Percentiles rank a stretch among this genome's conserved stretches.
phyloP scores from a whole-genome alignment of 2,329 filamentous ascomycete genomes.

The Ophiosphaerella narmari region DNA sequence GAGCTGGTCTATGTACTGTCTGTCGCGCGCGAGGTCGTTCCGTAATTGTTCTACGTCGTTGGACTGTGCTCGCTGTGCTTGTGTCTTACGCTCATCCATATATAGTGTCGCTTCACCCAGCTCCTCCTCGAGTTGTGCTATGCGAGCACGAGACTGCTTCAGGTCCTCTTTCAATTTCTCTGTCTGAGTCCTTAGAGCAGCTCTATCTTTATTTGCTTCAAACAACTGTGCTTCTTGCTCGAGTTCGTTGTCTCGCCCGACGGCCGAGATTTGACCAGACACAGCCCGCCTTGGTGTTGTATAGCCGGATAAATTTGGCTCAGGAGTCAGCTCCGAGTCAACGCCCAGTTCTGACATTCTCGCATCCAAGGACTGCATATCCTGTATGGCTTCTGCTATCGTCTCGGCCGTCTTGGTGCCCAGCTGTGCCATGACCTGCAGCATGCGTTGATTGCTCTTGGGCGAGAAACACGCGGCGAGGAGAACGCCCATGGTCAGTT shows the following conservation, averaged over 20 bases:
- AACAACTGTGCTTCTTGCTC: conserved; percentile 57
- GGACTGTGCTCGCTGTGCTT: conserved; percentile 44
- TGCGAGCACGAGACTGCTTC: conserved; percentile 47
- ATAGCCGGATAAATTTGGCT: conserved; percentile 38
- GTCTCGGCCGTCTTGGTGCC: conserved; percentile 43
- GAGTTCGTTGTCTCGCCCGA: conserved; percentile 51
- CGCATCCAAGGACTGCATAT: conserved; percentile 44
- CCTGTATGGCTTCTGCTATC: conserved; percentile 48
- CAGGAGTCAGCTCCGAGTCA: conserved; percentile 41
- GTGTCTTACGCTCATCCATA: conserved; percentile 48
- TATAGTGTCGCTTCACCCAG: conserved; percentile 54
- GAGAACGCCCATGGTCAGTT: conserved; percentile 55
- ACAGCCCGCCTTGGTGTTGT: conserved; percentile 39
- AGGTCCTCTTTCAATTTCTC: conserved; percentile 49
- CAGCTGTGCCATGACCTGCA: conserved; percentile 45
- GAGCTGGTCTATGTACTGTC: conserved; percentile 56
- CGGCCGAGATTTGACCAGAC: conserved; percentile 29
- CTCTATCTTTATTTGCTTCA: conserved; percentile 53
- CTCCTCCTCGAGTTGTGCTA: conserved; percentile 53
- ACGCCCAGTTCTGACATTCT: conserved; percentile 44
- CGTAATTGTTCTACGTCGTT: conserved; percentile 52
- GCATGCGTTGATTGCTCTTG: conserved; percentile 55
- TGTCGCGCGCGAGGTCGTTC: conserved; percentile 50
- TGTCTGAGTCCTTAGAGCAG: conserved; percentile 49
- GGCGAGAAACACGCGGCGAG: conserved; percentile 54